Evolutionary conservation across 805 yeast species (phyloP).

Genomic region (Suhomyces kilbournensis): DNA sequence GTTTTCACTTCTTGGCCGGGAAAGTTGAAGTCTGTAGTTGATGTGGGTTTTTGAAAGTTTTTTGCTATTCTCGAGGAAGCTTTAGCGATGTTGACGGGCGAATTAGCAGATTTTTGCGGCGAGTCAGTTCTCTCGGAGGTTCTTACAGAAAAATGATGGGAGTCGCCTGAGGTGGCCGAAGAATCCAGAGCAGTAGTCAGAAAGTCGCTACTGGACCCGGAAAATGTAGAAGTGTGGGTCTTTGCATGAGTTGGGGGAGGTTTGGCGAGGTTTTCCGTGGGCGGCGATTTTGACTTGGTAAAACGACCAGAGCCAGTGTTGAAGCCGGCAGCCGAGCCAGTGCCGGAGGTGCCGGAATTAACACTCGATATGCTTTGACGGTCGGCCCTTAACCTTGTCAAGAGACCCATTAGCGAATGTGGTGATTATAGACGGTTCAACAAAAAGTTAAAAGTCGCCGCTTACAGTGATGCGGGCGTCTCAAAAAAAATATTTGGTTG

Average conservation of each 20-base stretch:
- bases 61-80: not conserved
- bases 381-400: slow-evolving; percentile 17
- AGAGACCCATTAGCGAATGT: slow-evolving; percentile 19
- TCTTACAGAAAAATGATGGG: slow-evolving; percentile 10
- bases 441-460: not conserved
- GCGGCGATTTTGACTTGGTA: not conserved
- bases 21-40: not conserved
- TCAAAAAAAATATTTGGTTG: not conserved
- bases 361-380: slow-evolving; percentile 3
- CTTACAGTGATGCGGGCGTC: not conserved
- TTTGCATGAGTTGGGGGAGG: slow-evolving; percentile 11
- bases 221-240: slow-evolving; percentile 13
- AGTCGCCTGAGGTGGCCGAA: slow-evolving; percentile 28
- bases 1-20: not conserved
- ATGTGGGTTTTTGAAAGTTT: not conserved
- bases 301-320: not conserved
- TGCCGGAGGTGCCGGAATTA: not conserved
- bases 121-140: not conserved
- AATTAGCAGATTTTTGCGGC: not conserved
- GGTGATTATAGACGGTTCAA: not conserved
- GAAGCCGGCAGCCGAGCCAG: not conserved
- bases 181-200: slow-evolving; percentile 31
- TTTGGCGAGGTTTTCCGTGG: slow-evolving; percentile 2
- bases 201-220: slow-evolving; percentile 35
- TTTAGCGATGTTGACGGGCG: not conserved